Evolutionary conservation across 2,329 filamentous ascomycete genomes (phyloP), one percentile per base, ranked within the genome.

Genomic region (Colletotrichum salicis): DNA sequence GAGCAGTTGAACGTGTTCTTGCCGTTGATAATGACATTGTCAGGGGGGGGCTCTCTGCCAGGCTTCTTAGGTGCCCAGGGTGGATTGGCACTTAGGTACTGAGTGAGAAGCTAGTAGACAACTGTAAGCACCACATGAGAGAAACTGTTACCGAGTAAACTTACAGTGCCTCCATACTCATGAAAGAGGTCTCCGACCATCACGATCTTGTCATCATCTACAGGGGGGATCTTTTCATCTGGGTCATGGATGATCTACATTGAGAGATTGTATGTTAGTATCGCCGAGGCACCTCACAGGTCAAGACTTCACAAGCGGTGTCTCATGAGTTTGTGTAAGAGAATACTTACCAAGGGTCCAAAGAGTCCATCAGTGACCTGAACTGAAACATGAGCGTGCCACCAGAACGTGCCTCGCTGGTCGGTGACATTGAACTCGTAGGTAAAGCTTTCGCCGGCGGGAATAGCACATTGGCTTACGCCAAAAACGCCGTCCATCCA

Each of bases 401-500:
- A 91, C 89, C 89, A 91, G 77, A 89, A 91, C 5, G 88, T 89
- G 27, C 89, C 89, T 3, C 86, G 81, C 81, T 90, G 88, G 52
- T 87, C 71, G 54, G 87, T 87, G 55, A 90, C 82, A 58, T 90
- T 87, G 83, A 89, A 92, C 76, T 90, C 80, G 74, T 89, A 88
- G 2, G 82, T 86, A 41, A 90, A 83, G 0, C 84, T 88, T 60
- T 79, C 78, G 0, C 88, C 89, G 0, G 90, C 85, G 1, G 86
- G 84, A 22, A 93, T 89, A 1, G 84, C 83, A 74, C 89, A 91
- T 75, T 92, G 91, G 1, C 86, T 89, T 10, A 92, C 86, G 48
- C 87, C 88, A 0, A 85, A 81, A 2, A 91, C 86, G 3, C 92
- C 92, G 75, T 94, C 92, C 89, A 93, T 92, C 73, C 88, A 86